Evolutionary conservation across 2,329 filamentous ascomycete species (phyloP), one percentile per base, ranked within the genome.

Genomic region (Apiospora saccharicola): DNA sequence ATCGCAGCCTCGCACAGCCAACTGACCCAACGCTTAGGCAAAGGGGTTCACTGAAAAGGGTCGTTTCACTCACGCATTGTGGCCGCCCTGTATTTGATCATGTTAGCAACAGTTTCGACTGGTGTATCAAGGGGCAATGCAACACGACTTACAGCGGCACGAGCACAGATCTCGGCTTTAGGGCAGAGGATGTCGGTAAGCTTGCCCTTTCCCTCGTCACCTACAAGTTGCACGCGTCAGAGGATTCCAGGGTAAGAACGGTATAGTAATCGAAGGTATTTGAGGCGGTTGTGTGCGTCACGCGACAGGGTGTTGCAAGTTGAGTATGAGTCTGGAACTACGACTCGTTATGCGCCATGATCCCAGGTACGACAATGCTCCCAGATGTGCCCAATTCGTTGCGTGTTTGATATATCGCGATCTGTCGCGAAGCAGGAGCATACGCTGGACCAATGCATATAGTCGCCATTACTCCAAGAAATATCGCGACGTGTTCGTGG

Each of bases 61-160:
- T 16, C 13, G 1, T 47, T 12, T 44, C 7, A 24, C 67, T 68
- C 47, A 68, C 67, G 72, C 72, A 43, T 72, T 74, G 51, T 72
- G 72, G 14, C 72, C 71, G 46, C 71, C 68, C 69, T 68, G 37
- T 37, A 16, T 53, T 37, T 26, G 30, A 34, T n/a, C 6, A 34
- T 8, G 19, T 61, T 61, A 61, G 53, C 16, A 61, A 61, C 26
- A 8, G 30, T 61, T 0, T 3, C 34, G 30, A 10, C 26, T 71
- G 61, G 64, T 61, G 26, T 12, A 22, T 19, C 34, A 61, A 61
- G 19, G 53, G 53, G 26, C 6, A 16, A 57, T 8, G 16, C 16
- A 61, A 10, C 10, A 19, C 43, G 30, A 64, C 71, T 51, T 47
- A 68, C 72, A 68, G 72, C 72, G 44, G 72, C 72, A 70, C 72